Conservation (phyloP, 2,329 filamentous ascomycete species). For the Penicillium rolfsii region DNA sequence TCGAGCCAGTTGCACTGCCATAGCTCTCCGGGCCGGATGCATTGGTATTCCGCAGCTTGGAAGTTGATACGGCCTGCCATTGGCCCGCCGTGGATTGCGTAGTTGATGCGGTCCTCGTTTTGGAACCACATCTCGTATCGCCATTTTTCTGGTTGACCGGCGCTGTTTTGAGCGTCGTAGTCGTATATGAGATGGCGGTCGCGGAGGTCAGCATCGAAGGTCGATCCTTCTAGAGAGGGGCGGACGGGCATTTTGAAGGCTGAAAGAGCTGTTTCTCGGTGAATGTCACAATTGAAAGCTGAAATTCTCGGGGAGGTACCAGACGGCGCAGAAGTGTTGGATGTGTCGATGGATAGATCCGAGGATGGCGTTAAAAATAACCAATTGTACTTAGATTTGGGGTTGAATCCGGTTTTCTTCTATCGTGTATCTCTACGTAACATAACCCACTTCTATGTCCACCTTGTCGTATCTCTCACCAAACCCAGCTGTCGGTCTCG, state of each 20-base stretch:
- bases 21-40: constrained; percentile 59
- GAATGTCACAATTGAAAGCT: not conserved
- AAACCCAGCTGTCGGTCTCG: not conserved
- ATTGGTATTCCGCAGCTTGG: constrained; percentile 60
- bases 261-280: too few relatives aligned
- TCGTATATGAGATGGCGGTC: constrained; percentile 62
- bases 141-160: constrained; percentile 61
- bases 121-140: constrained; percentile 66
- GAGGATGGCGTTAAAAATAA: not conserved
- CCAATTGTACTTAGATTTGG: not conserved
- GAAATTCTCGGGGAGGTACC: not conserved
- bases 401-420: not conserved
- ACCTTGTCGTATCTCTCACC: not conserved
- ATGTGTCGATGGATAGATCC: not conserved
- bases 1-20: constrained; percentile 66
- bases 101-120: constrained; percentile 58
- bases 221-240: constrained; percentile 24
- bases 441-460: not conserved
- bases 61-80: constrained; percentile 61
- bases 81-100: constrained; percentile 63
- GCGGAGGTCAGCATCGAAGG: constrained; percentile 57
- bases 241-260: constrained; percentile 26
- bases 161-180: constrained; percentile 53
- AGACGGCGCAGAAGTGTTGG: not conserved
- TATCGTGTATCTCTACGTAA: not conserved